These are phyloP conservation scores for Prototheca cutis DNA, from an alignment of 163 green algal genomes.

Conservation along the genomic window DNA sequence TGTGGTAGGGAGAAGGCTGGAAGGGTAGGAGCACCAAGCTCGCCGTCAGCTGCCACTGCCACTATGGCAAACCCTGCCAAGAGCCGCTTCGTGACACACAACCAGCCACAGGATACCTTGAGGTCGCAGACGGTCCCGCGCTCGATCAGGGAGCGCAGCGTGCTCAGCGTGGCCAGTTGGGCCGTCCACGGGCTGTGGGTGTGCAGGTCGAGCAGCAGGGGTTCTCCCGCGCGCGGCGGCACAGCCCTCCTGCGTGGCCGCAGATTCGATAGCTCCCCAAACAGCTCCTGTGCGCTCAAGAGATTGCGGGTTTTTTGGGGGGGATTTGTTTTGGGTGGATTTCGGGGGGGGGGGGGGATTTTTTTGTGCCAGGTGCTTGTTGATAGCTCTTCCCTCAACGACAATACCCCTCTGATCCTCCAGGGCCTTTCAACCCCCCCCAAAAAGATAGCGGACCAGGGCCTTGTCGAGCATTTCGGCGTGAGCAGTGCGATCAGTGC, in stretches of 20 bases:
- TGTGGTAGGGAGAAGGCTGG: too few species aligned
- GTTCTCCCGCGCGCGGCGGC: not conserved
- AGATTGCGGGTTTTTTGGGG: too few species aligned
- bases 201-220: conserved; percentile 20
- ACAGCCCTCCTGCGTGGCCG: not conserved
- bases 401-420: too few species aligned
- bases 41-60: not conserved
- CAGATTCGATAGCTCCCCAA: not conserved
- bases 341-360: too few species aligned
- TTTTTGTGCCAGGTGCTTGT: too few species aligned
- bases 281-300: conserved; percentile 2
- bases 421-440: too few species aligned
- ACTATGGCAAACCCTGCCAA: not conserved
- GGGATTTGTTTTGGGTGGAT: too few species aligned
- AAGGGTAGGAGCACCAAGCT: not conserved
- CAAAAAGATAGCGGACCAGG: too few species aligned
- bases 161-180: conserved; percentile 19
- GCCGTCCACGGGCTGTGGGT: conserved; percentile 14
- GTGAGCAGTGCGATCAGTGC: not conserved
- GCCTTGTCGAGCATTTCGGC: not conserved
- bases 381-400: too few species aligned
- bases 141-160: not conserved
- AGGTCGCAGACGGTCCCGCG: too few species aligned
- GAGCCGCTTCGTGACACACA: too few species aligned
- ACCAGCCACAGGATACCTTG: not conserved